These are phyloP conservation scores for Podosphaera fusca DNA, from an alignment of 2,329 filamentous ascomycete genomes.

Conservation along the genomic window DNA sequence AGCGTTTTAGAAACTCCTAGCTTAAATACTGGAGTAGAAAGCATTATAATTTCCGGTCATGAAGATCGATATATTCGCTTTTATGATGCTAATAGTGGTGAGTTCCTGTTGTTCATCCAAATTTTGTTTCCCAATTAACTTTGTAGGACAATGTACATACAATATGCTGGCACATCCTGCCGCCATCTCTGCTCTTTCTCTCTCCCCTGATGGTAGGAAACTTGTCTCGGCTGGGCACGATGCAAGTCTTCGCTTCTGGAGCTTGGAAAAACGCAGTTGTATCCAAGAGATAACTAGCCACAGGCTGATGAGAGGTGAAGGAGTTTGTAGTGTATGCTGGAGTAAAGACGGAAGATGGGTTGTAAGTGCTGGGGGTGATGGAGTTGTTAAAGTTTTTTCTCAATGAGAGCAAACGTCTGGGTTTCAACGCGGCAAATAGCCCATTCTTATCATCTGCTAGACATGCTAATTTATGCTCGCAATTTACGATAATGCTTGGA, in stretches of 20 bases:
- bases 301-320: conserved; percentile 84
- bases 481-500: too few relatives aligned
- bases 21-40: conserved; percentile 55
- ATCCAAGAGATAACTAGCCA: conserved; percentile 89
- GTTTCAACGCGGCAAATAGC: too few relatives aligned
- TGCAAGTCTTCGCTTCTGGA: conserved; percentile 90
- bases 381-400: conserved; percentile 73
- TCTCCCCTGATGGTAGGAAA: conserved; percentile 83
- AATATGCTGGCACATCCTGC: conserved; percentile 94
- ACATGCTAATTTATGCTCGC: too few relatives aligned
- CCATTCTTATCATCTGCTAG: too few relatives aligned
- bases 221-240: conserved; percentile 92
- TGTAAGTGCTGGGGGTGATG: conserved; percentile 82
- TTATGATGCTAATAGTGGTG: conserved; percentile 97
- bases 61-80: conserved; percentile 92
- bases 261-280: conserved; percentile 80
- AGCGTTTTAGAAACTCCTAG: conserved; percentile 59
- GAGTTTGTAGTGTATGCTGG: conserved; percentile 86
- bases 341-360: conserved; percentile 88
- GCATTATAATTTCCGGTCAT: conserved; percentile 86
- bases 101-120: conserved; percentile 18
- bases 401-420: conserved; percentile 14
- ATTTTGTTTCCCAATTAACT: background rate
- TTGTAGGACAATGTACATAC: conserved; percentile 86
- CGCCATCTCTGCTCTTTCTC: conserved; percentile 71